Conservation (phyloP, 129 eudicot species). For the Heracleum sosnowskyi region DNA sequence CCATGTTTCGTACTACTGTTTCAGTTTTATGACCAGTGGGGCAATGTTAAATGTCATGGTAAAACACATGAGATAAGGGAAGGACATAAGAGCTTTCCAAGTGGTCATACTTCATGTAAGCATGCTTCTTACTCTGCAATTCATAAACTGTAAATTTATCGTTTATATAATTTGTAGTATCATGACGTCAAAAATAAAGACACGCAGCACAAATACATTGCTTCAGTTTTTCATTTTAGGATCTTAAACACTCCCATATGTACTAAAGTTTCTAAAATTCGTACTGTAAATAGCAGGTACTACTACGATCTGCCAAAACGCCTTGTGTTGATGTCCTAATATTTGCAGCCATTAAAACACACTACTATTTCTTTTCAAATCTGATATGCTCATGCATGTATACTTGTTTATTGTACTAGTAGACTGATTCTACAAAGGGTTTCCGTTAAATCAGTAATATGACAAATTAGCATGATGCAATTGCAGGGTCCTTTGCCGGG, state of each 20-base stretch:
- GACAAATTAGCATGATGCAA: conserved; percentile 8
- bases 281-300: background rate
- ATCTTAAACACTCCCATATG: background rate
- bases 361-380: background rate
- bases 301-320: background rate
- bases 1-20: background rate
- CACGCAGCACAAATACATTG: background rate
- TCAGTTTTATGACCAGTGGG: conserved; percentile 61
- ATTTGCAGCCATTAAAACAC: background rate
- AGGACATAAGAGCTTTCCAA: conserved; percentile 96
- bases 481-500: conserved; percentile 89
- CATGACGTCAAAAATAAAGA: background rate
- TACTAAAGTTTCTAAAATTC: background rate
- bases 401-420: background rate
- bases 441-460: background rate
- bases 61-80: conserved; percentile 54
- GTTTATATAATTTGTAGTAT: background rate
- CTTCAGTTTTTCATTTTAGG: background rate
- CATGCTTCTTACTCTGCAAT: background rate
- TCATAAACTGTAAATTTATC: background rate
- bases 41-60: conserved; percentile 81
- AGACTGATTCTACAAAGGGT: background rate
- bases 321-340: background rate
- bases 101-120: conserved; percentile 96
- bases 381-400: background rate